These are phyloP conservation scores for Skeletonema potamos DNA, from an alignment of 108 stramenopile genomes.

Conservation along the genomic window DNA sequence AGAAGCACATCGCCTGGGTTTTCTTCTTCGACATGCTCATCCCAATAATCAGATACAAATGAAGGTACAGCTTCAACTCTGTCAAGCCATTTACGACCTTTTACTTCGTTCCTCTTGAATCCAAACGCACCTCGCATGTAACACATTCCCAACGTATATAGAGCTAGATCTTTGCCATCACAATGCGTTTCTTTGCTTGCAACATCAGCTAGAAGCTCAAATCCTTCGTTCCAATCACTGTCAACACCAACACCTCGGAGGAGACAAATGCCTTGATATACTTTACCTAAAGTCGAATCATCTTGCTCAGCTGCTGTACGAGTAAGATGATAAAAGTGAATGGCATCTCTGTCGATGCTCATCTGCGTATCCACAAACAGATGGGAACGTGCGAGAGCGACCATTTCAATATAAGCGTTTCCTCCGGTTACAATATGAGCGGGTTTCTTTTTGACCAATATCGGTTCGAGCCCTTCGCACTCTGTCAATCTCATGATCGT, in stretches of 20 bases:
- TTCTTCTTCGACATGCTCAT: not conserved
- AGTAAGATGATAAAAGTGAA: not conserved
- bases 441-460: not conserved
- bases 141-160: constrained; percentile 15
- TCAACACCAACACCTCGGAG: constrained; percentile 19
- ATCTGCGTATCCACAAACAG: constrained; percentile 5
- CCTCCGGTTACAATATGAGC: not conserved
- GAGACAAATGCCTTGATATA: constrained; percentile 19
- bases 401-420: not conserved
- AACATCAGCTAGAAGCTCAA: constrained; percentile 15
- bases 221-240: constrained; percentile 19
- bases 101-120: constrained; percentile 17
- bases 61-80: constrained; percentile 7
- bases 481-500: constrained; percentile 2
- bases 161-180: constrained; percentile 29
- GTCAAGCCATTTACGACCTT: constrained; percentile 10
- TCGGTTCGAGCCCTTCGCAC: constrained; percentile 1
- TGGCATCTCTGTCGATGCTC: not conserved
- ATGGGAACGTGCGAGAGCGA: constrained; percentile 7
- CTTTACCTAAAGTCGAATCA: constrained; percentile 1
- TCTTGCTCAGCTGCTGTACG: constrained; percentile 5
- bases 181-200: constrained; percentile 6
- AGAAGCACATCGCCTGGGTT: not conserved
- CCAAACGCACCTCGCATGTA: constrained; percentile 8
- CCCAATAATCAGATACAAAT: constrained; percentile 1